A percentile compares a stretch with the other conserved stretches of the same genome.
phyloP scores from a whole-genome alignment of 495 filamentous ascomycete species.

The Penicillium bovifimosum region DNA sequence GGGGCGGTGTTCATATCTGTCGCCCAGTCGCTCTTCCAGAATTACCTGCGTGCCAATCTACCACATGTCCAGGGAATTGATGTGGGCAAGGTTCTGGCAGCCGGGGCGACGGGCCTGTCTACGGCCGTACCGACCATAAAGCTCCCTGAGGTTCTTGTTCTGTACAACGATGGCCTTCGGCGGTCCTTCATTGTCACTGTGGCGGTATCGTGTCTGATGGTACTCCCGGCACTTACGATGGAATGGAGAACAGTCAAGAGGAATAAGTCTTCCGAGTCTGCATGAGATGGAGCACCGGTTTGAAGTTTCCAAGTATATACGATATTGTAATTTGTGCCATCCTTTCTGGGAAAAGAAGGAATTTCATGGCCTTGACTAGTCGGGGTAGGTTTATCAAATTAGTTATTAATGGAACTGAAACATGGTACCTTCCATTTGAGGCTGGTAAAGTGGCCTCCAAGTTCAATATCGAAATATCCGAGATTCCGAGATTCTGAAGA shows the following conservation, averaged over 20 bases:
- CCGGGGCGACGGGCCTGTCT: conserved; percentile 15
- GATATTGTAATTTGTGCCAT: too few species aligned
- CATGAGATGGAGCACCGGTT: not conserved
- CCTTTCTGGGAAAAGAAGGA: too few species aligned
- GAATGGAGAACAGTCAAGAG: conserved; percentile 60
- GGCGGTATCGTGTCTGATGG: conserved; percentile 47
- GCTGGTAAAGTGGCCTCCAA: too few species aligned
- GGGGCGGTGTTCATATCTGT: conserved; percentile 60
- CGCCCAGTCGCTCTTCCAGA: conserved; percentile 53
- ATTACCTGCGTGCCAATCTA: conserved; percentile 42
- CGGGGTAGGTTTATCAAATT: too few species aligned
- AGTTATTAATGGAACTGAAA: too few species aligned
- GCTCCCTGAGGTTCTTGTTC: conserved; percentile 35
- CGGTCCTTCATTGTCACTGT: conserved; percentile 49
- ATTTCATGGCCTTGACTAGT: too few species aligned
- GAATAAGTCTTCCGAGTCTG: not conserved
- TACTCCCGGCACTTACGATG: conserved; percentile 49
- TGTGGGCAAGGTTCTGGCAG: conserved; percentile 19
- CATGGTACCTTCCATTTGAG: too few species aligned
- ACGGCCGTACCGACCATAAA: conserved; percentile 39
- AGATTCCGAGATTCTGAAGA: too few species aligned
- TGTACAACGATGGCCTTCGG: conserved; percentile 55
- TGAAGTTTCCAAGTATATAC: too few species aligned
- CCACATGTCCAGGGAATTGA: conserved; percentile 40
- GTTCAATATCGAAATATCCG: too few species aligned